phyloP scores from a whole-genome alignment of 441 rosid species.

The Theobroma grandiflorum region DNA sequence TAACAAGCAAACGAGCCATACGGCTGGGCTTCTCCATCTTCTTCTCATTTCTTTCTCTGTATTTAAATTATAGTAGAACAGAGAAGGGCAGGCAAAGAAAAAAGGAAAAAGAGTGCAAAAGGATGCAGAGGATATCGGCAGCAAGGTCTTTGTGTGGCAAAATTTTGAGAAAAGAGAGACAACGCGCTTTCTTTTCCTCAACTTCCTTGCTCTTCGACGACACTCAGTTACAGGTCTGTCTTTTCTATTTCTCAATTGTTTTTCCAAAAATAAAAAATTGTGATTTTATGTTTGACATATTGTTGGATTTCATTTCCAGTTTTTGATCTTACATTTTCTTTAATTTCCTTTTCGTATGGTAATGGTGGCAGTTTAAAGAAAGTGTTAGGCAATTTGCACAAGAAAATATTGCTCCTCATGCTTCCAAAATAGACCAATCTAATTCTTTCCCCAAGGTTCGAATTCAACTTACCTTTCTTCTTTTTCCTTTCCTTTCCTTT shows the following conservation, averaged over 20 bases:
- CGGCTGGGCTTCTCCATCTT: too few relatives aligned
- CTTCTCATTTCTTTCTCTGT: too few relatives aligned
- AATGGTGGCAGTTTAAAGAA: constrained; percentile 73
- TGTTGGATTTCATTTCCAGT: not conserved
- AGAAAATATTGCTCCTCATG: constrained; percentile 81
- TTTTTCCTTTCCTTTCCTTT: not conserved
- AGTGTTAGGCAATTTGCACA: constrained; percentile 85
- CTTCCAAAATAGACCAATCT: constrained; percentile 69
- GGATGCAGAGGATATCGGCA: constrained; percentile 51
- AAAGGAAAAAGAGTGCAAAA: not conserved
- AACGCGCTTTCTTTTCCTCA: constrained; percentile 53
- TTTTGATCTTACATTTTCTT: too few relatives aligned
- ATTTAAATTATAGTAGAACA: too few relatives aligned
- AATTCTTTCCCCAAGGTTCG: constrained; percentile 87
- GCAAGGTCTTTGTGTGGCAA: constrained; percentile 48
- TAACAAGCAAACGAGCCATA: too few relatives aligned
- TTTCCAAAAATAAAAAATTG: not conserved
- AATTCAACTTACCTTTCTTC: not conserved
- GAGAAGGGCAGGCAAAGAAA: too few relatives aligned
- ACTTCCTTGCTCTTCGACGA: constrained; percentile 87
- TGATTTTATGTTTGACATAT: not conserved
- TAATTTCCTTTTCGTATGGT: not conserved
- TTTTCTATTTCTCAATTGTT: not conserved
- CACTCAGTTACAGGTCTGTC: constrained; percentile 81
- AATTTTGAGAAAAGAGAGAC: constrained; percentile 34